Evolutionary conservation across 805 yeast genomes (phyloP), one percentile per base, ranked within the genome.

Genomic region (Suhomyces faveliae): DNA sequence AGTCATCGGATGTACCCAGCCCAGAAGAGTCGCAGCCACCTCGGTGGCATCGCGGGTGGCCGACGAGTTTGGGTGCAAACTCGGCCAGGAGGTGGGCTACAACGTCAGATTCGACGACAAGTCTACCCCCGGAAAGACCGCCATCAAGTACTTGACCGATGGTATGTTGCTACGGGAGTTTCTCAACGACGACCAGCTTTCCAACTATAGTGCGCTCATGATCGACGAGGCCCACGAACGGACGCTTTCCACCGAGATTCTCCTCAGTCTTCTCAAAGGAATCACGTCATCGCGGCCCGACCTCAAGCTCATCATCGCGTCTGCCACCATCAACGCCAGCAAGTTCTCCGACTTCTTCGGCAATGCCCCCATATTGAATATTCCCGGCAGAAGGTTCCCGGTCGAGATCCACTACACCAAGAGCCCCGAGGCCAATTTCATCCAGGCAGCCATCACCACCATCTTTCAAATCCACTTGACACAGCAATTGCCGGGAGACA

Each of bases 211-310:
- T 1, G 96, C 87, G 1, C 74, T 92, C 47, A 90, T 92, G 86
- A 84, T 92, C 42, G 99, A 92, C 67, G 99, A 92, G 66, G 99
- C 99, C 0, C 99, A 94, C 62, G 99, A 94, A 63, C 77, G 99
- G 49, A 94, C 98, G 0, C 72, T 92, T 35, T 84, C 92, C n/a
- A 92, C 98, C 0, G 99, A 92, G 66, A 73, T 80, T 2, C 61
- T 92, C 7, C 71, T 92, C 44, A 96, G 96, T 0, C 69, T 94
- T 30, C 66, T 92, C 25, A 92, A 92, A 54, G 87, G 85, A 51
- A 78, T 89, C 0, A 62, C 79, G 2, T 70, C 69, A 19, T 66
- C 80, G 37, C 71, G 97, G 46, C 79, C 84, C 0, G 95, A 87
- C 51, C 69, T 94, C 46, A 82, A 83, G 55, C 59, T 94, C 4